Evolutionary conservation across 495 filamentous ascomycete species (phyloP).

Genomic region (Talaromyces proteolyticus): DNA sequence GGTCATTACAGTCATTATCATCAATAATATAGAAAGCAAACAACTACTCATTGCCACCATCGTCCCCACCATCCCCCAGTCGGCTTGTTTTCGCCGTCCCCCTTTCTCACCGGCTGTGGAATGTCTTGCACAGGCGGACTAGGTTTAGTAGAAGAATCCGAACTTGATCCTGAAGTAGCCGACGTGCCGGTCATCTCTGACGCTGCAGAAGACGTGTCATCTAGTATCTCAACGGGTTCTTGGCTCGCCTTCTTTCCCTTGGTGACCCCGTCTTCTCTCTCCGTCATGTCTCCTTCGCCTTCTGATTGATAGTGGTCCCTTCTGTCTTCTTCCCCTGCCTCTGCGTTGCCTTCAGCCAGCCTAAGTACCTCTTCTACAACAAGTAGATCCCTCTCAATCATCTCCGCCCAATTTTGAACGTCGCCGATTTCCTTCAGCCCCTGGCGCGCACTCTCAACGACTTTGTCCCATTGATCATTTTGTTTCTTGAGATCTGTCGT

Average conservation of each 20-base stretch:
- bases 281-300: neutral
- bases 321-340: slow-evolving; percentile 3
- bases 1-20: neutral
- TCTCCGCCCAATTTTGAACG: slow-evolving; percentile 97
- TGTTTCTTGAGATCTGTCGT: slow-evolving; percentile 64
- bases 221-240: neutral
- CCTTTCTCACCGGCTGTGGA: slow-evolving; percentile 2
- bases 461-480: slow-evolving; percentile 61
- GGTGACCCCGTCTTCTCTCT: neutral
- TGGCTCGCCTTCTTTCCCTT: slow-evolving; percentile 4
- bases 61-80: slow-evolving; percentile 54
- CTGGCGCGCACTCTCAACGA: slow-evolving; percentile 61
- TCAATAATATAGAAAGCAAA: neutral
- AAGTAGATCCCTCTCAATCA: slow-evolving; percentile 85
- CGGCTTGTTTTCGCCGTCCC: slow-evolving; percentile 66
- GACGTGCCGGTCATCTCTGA: slow-evolving; percentile 6
- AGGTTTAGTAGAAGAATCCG: slow-evolving; percentile 2
- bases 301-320: neutral
- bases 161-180: neutral
- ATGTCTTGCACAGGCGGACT: neutral
- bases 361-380: slow-evolving; percentile 83
- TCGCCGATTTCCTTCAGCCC: slow-evolving; percentile 90
- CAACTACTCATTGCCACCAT: slow-evolving; percentile 11
- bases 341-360: slow-evolving; percentile 41
- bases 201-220: slow-evolving; percentile 4